A percentile compares a stretch with the other conserved stretches of the same genome.
These are phyloP conservation scores for Aspergillus transmontanensis DNA, from an alignment of 2,329 filamentous ascomycete genomes.

Conservation along the genomic window DNA sequence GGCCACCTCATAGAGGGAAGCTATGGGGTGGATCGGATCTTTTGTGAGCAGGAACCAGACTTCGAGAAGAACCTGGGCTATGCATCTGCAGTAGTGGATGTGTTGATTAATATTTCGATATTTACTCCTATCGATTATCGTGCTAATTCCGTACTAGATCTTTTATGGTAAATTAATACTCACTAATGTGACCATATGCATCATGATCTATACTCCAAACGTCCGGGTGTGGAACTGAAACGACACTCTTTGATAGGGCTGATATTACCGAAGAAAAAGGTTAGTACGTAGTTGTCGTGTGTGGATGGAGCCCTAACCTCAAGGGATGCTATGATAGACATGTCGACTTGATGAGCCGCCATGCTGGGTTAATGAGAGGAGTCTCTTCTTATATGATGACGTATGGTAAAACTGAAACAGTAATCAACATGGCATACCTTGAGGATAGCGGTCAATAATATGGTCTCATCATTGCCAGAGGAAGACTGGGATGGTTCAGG, in stretches of 20 bases:
- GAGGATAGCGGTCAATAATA: not conserved
- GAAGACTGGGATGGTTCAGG: constrained; percentile 17
- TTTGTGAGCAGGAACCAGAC: constrained; percentile 2
- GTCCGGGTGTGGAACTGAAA: not conserved
- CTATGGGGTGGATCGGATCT: constrained; percentile 2
- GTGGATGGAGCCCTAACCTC: not conserved
- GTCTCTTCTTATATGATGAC: not conserved
- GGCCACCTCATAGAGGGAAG: constrained; percentile 1
- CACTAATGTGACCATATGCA: not conserved
- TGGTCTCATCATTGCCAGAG: not conserved
- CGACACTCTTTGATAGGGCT: not conserved
- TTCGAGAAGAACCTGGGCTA: constrained; percentile 4
- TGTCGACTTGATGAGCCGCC: not conserved
- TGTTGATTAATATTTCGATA: not conserved
- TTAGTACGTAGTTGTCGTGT: not conserved
- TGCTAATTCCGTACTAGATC: not conserved
- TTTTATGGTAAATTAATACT: not conserved
- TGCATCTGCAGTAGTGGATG: constrained; percentile 15
- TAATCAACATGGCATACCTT: not conserved
- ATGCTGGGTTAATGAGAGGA: not conserved
- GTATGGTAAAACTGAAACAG: not conserved
- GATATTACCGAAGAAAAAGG: not conserved
- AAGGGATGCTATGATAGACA: not conserved
- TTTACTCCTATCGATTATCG: not conserved
- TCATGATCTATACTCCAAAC: not conserved